Evolutionary conservation across 495 filamentous ascomycete species (phyloP).

Genomic region (Lineolata rhizophorae): DNA sequence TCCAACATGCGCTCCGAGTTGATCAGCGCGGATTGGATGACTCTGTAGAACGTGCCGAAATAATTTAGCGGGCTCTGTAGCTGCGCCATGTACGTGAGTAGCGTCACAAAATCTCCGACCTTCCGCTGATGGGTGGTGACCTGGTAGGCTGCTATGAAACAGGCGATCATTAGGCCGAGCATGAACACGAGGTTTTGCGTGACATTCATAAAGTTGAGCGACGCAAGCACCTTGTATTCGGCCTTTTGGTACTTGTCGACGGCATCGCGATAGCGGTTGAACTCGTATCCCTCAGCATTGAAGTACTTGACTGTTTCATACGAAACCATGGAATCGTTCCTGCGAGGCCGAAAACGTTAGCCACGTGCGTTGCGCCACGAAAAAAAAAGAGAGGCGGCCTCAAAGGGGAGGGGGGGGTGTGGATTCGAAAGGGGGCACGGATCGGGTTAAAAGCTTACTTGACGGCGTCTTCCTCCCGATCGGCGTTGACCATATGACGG

Average conservation of each 20-base stretch:
- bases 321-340: conserved; percentile 89
- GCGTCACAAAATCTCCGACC: conserved; percentile 58
- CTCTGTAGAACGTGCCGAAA: conserved; percentile 94
- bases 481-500: conserved; percentile 81
- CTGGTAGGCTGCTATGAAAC: conserved; percentile 77
- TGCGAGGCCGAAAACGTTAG: conserved; percentile 10
- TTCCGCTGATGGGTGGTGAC: conserved; percentile 46
- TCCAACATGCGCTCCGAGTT: conserved; percentile 89
- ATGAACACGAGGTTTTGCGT: conserved; percentile 88
- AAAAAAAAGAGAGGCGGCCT: too few species aligned
- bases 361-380: too few species aligned
- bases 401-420: too few species aligned
- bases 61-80: conserved; percentile 87
- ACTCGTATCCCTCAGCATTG: conserved; percentile 89
- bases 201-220: conserved; percentile 82
- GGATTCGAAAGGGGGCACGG: too few species aligned
- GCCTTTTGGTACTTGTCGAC: conserved; percentile 65
- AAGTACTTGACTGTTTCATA: conserved; percentile 99
- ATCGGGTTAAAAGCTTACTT: conserved; percentile 26
- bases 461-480: conserved; percentile 84
- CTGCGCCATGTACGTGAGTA: conserved; percentile 82
- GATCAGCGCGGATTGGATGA: conserved; percentile 90
- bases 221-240: conserved; percentile 73
- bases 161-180: conserved; percentile 59
- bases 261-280: conserved; percentile 59